Evolutionary conservation across 495 filamentous ascomycete species (phyloP).

Genomic region (Lentithecium fluviatile): DNA sequence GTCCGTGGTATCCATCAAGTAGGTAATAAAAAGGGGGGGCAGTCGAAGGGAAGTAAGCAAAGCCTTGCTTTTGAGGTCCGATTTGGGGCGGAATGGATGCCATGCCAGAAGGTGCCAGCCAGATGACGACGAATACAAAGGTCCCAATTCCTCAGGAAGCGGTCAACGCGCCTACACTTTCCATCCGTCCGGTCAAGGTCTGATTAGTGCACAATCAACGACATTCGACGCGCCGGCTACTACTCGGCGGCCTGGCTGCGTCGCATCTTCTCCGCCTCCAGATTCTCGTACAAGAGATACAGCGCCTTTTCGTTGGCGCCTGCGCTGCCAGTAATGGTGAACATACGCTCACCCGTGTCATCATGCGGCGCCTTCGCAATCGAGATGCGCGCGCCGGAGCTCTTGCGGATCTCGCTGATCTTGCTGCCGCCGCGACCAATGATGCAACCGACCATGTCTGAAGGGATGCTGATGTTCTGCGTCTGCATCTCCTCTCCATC

Average conservation of each 20-base stretch:
- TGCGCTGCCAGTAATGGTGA: constrained; percentile 94
- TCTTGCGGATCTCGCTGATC: constrained; percentile 96
- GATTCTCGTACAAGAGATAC: constrained; percentile 95
- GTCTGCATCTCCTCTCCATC: constrained; percentile 98
- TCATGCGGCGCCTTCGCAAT: constrained; percentile 98
- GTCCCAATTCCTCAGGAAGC: constrained; percentile 3
- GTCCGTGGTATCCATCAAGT: constrained; percentile 28
- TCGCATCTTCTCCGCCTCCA: constrained; percentile 97
- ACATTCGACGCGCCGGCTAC: constrained; percentile 51
- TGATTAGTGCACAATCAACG: constrained; percentile 3
- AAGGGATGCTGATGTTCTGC: constrained; percentile 98
- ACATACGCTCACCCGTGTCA: constrained; percentile 97
- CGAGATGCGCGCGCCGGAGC: constrained; percentile 92
- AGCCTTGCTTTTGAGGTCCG: constrained; percentile 23
- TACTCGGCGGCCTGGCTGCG: constrained; percentile 83
- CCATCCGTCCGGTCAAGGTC: not conserved
- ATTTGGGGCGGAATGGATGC: not conserved
- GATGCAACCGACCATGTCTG: constrained; percentile 99
- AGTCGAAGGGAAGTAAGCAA: constrained; percentile 25
- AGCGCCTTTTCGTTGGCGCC: constrained; percentile 91
- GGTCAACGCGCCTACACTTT: not conserved
- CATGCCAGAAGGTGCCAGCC: constrained; percentile 2
- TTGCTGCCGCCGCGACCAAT: constrained; percentile 92
- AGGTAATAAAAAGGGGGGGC: not conserved
- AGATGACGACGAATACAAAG: constrained; percentile 5